Percentiles rank a stretch among this genome's conserved stretches.
Conservation (phyloP, 805 yeast species). For the Lachancea waltii region DNA sequence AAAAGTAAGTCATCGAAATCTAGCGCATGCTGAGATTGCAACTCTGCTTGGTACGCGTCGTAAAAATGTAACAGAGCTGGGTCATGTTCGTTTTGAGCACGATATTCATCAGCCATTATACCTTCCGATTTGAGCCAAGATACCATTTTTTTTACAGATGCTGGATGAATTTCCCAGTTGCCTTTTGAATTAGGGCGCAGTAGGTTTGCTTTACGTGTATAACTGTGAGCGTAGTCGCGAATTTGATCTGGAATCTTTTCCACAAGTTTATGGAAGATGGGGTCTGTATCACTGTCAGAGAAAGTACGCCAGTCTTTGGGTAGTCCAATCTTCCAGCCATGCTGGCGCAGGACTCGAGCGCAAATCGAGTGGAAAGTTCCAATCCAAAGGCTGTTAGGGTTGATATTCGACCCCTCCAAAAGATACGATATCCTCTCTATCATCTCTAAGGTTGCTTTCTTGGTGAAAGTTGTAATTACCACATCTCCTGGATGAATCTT, state of each 20-base stretch:
- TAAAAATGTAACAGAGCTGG: conserved; percentile 40
- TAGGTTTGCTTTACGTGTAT: conserved; percentile 24
- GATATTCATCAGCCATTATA: conserved; percentile 38
- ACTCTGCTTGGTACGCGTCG: conserved; percentile 43
- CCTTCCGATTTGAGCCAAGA: conserved; percentile 55
- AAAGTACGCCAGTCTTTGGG: conserved; percentile 44
- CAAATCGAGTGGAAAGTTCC: conserved; percentile 93
- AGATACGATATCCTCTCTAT: conserved; percentile 46
- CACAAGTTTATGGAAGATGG: conserved; percentile 33
- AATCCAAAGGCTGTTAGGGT: conserved; percentile 45
- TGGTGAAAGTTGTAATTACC: conserved; percentile 87
- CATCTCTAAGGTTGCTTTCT: conserved; percentile 88
- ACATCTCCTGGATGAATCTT: conserved; percentile 54
- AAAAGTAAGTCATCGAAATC: conserved; percentile 85
- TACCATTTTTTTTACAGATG: conserved; percentile 39
- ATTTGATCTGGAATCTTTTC: conserved; percentile 29
- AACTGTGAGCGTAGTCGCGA: conserved; percentile 28
- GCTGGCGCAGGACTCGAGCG: conserved; percentile 46
- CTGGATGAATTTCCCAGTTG: conserved; percentile 37
- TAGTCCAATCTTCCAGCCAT: conserved; percentile 48
- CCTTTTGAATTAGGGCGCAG: conserved; percentile 20
- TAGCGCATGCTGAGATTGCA: conserved; percentile 39
- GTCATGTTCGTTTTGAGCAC: conserved; percentile 21
- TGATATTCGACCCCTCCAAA: conserved; percentile 30
- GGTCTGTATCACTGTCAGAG: conserved; percentile 53